Conservation (phyloP, 1,284 basidiomycete species). For the Earliella scabrosa region DNA sequence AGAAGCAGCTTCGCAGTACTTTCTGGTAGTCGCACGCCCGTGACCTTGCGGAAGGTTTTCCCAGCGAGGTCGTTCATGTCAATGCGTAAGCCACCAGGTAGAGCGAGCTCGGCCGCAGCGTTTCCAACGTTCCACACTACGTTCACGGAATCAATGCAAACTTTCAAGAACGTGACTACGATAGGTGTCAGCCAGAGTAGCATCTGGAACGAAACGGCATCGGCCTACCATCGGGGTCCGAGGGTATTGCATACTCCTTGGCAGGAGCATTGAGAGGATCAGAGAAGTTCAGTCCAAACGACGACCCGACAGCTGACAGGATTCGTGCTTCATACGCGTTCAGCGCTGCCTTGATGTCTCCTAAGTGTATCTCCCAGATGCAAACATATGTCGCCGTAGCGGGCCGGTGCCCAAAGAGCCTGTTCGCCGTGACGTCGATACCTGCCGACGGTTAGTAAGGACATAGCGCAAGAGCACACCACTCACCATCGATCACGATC, state of each 20-base stretch:
- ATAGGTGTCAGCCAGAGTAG: neutral
- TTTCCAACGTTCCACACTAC: conserved; percentile 55
- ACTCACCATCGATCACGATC: conserved; percentile 68
- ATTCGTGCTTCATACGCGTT: conserved; percentile 60
- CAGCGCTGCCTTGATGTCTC: conserved; percentile 61
- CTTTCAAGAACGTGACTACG: conserved; percentile 75
- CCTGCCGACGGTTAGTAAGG: conserved; percentile 48
- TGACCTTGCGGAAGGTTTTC: conserved; percentile 62
- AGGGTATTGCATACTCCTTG: conserved; percentile 60
- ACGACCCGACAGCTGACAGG: conserved; percentile 55
- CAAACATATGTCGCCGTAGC: conserved; percentile 87
- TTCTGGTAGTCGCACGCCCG: conserved; percentile 57
- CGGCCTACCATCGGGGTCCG: conserved; percentile 78
- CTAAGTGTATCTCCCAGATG: conserved; percentile 84
- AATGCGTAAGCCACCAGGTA: conserved; percentile 65
- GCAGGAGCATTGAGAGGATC: conserved; percentile 86
- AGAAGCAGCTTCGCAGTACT: conserved; percentile 51
- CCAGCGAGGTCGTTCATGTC: conserved; percentile 79
- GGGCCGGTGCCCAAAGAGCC: conserved; percentile 87
- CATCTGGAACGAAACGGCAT: neutral
- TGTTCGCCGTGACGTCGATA: conserved; percentile 79
- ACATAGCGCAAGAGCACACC: neutral
- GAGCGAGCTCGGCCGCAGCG: conserved; percentile 58
- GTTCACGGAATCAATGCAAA: conserved; percentile 58
- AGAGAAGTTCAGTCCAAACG: conserved; percentile 71